Conservation (phyloP, 495 filamentous ascomycete species). For the Aspergillus sparsus region DNA sequence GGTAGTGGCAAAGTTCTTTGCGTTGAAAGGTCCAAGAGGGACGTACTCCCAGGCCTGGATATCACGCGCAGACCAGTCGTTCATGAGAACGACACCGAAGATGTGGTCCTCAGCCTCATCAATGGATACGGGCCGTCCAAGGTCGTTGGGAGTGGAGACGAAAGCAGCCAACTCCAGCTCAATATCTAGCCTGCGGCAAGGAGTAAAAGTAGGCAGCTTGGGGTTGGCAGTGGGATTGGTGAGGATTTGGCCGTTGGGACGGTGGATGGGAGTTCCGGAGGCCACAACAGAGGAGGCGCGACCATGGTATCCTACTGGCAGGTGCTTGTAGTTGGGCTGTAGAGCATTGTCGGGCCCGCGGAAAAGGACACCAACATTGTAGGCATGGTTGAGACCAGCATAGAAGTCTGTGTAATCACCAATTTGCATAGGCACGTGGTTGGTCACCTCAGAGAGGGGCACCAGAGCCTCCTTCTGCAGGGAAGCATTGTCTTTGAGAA, state of each 20-base stretch:
- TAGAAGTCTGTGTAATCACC: conserved; percentile 99
- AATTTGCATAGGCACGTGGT: conserved; percentile 82
- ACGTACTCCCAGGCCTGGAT: conserved; percentile 91
- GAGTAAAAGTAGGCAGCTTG: conserved; percentile 61
- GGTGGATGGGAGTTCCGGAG: conserved; percentile 70
- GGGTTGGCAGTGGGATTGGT: conserved; percentile 61
- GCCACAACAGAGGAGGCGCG: conserved; percentile 76
- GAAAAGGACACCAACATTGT: conserved; percentile 77
- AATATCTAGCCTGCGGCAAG: conserved; percentile 72
- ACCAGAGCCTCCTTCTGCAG: conserved; percentile 57
- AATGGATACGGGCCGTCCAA: conserved; percentile 65
- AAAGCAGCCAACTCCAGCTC: conserved; percentile 90
- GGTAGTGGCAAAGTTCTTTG: conserved; percentile 91
- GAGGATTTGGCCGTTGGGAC: conserved; percentile 83
- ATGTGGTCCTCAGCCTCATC: conserved; percentile 72
- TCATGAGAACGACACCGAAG: conserved; percentile 87
- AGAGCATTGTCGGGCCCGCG: conserved; percentile 78
- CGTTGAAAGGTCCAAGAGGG: conserved; percentile 82
- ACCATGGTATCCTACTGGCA: conserved; percentile 89
- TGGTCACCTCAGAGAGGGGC: conserved; percentile 59
- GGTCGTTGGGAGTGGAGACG: conserved; percentile 63
- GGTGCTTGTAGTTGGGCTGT: conserved; percentile 86
- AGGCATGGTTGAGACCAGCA: conserved; percentile 87
- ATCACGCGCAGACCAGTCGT: conserved; percentile 93
- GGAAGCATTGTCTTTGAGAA: conserved; percentile 58